Conservation (phyloP, 805 yeast species). For the Babjeviella inositovora region DNA sequence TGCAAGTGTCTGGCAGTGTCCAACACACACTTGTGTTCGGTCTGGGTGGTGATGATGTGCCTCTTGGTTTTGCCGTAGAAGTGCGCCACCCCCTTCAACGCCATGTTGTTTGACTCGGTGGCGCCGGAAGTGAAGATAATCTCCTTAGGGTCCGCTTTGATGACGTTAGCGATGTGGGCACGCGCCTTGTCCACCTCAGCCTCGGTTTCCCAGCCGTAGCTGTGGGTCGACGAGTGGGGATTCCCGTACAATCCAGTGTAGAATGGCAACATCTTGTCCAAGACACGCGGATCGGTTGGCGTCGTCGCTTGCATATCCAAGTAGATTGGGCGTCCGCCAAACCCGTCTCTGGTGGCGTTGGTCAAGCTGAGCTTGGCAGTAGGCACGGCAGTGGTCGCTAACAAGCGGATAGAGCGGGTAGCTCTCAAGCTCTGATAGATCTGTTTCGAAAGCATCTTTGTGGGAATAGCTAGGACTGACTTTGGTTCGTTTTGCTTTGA, state of each 20-base stretch:
- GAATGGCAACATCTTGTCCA: slow-evolving; percentile 74
- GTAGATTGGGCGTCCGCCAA: slow-evolving; percentile 82
- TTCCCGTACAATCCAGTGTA: slow-evolving; percentile 92
- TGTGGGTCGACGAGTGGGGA: slow-evolving; percentile 94
- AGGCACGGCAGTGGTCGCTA: no score
- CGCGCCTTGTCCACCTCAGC: slow-evolving; percentile 82
- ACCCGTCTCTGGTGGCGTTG: slow-evolving; percentile 25
- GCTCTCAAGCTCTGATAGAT: no score
- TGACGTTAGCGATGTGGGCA: slow-evolving; percentile 62
- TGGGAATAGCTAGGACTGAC: no score
- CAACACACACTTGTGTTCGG: slow-evolving; percentile 97
- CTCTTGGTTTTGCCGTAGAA: slow-evolving; percentile 81
- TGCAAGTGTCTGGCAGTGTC: slow-evolving; percentile 91
- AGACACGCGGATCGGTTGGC: slow-evolving; percentile 92
- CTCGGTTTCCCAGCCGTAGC: slow-evolving; percentile 99
- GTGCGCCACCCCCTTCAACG: slow-evolving; percentile 87
- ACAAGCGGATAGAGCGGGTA: no score
- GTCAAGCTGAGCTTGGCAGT: no score
- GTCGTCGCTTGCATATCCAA: slow-evolving; percentile 98
- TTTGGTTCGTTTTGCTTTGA: no score
- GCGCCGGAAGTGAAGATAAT: slow-evolving; percentile 97
- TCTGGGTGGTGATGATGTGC: slow-evolving; percentile 90
- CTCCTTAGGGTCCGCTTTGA: slow-evolving; percentile 91
- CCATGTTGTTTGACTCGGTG: slow-evolving; percentile 93
- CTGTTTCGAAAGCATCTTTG: no score